Evolutionary conservation across 2,329 filamentous ascomycete species (phyloP).

Genomic region (Apiospora pterosperma): DNA sequence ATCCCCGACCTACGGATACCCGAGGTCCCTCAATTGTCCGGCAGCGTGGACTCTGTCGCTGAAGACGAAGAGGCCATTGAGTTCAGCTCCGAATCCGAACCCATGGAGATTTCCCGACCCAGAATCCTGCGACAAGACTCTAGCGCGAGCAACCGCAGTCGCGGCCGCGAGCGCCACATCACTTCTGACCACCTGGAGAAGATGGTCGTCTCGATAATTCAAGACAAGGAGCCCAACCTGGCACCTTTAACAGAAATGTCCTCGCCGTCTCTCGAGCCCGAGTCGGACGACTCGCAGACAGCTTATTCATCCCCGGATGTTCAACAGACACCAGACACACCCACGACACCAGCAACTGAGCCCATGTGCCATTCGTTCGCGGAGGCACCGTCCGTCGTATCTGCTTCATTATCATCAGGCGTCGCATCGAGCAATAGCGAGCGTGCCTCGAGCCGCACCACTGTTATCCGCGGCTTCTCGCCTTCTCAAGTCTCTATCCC

Average conservation of each 20-base stretch:
- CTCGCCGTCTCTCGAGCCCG: slow-evolving; percentile 35
- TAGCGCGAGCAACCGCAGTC: slow-evolving; percentile 64
- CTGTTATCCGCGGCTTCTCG: slow-evolving; percentile 82
- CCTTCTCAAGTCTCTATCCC: slow-evolving; percentile 59
- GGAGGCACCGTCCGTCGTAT: background rate
- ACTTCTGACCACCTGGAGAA: slow-evolving; percentile 91
- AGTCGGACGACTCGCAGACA: slow-evolving; percentile 41
- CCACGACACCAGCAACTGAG: slow-evolving; percentile 29
- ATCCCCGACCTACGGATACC: slow-evolving; percentile 43
- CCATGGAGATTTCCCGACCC: slow-evolving; percentile 61
- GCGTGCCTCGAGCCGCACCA: slow-evolving; percentile 36
- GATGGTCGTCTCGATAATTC: slow-evolving; percentile 90
- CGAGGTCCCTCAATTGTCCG: slow-evolving; percentile 69
- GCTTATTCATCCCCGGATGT: slow-evolving; percentile 41
- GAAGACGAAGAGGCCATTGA: slow-evolving; percentile 65
- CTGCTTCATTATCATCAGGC: slow-evolving; percentile 34
- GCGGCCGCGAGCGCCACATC: slow-evolving; percentile 79
- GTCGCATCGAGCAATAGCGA: slow-evolving; percentile 49
- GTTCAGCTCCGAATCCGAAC: slow-evolving; percentile 49
- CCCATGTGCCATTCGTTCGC: slow-evolving; percentile 19
- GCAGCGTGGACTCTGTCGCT: slow-evolving; percentile 68
- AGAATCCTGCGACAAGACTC: slow-evolving; percentile 70
- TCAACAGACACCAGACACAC: slow-evolving; percentile 48
- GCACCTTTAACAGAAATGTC: slow-evolving; percentile 46
- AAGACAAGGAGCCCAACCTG: slow-evolving; percentile 70